Base-by-base conservation (phyloP, 2,329 filamentous ascomycete species). In the Bipolaris zeicola region DNA sequence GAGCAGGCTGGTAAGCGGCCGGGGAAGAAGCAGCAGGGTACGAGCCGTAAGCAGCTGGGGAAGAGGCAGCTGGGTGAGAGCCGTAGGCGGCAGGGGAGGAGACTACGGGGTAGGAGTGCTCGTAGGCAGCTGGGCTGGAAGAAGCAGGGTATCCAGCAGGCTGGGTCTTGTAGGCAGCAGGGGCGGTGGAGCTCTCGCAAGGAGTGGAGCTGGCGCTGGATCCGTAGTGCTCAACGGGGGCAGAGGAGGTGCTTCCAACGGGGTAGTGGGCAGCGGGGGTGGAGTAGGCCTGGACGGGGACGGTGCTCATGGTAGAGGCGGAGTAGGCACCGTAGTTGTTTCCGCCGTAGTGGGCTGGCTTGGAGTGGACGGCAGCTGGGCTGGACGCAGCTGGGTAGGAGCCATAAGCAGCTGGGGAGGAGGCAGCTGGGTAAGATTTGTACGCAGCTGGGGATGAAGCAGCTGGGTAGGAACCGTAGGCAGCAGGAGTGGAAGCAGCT, bases 331-430 rank as follows among this genome's bases (percentile, higher is more conserved):
- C 28, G 11, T 31, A 31, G 28, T 31, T 11, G 42, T 42, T 26
- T 14, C 41, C 50, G 31, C 24, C 39, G n/a, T 50, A 20, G 37
- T 56, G 36, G 10, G 41, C 52, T 7, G 47, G 52, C 52, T 55
- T 55, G 26, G 53, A 46, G 42, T 52, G 46, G 0, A 39, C 48
- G 13, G 41, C 48, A 14, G 20, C 38, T 7, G 20, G 38, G 33
- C 3, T 6, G 5, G 33, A n/a, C 6, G 33, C 3, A 3, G 33
- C 18, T 2, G 38, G 38, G 37, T 39, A 39, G 8, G 6, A 5
- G 37, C 20, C 20, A 6, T 38, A 38, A 8, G 36, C 36, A 22
- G 37, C 37, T 13, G 37, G 37, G 37, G 37, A 39, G 13, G 37
- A 39, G 5, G 37, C 16, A 39, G 37, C 37, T 20, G 37, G 37